Evolutionary conservation across 2,329 filamentous ascomycete genomes (phyloP).

Genomic region (Xylaria sp.): DNA sequence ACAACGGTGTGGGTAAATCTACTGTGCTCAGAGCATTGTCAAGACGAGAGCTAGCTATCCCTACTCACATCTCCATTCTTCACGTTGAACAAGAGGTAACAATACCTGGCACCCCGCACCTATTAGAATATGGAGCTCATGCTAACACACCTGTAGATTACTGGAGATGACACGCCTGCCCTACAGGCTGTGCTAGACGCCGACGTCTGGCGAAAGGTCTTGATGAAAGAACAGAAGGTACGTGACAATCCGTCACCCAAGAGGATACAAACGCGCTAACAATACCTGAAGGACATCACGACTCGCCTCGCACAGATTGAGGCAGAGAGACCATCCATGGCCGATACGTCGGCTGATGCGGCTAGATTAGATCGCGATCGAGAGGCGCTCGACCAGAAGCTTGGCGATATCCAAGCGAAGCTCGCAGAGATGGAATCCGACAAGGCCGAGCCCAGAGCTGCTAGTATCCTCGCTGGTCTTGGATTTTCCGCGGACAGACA

Average conservation of each 20-base stretch:
- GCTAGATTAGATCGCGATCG: conserved; percentile 85
- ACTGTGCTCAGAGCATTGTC: conserved; percentile 93
- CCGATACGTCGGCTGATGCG: conserved; percentile 92
- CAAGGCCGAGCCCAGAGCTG: conserved; percentile 94
- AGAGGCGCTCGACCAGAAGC: conserved; percentile 88
- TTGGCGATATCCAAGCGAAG: conserved; percentile 91
- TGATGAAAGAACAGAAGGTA: conserved; percentile 87
- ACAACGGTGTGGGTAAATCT: conserved; percentile 99
- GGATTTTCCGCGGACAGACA: conserved; percentile 96
- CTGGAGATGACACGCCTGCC: conserved; percentile 93
- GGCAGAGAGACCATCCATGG: conserved; percentile 78
- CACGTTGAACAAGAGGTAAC: conserved; percentile 96
- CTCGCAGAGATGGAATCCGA: conserved; percentile 99
- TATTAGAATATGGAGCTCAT: background rate
- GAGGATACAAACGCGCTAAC: conserved; percentile 37
- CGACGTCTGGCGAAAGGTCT: conserved; percentile 97
- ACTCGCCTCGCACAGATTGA: conserved; percentile 82
- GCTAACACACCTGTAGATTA: conserved; percentile 69
- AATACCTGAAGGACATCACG: conserved; percentile 75
- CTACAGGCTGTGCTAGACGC: conserved; percentile 95
- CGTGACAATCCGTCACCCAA: conserved; percentile 48
- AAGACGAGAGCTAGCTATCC: conserved; percentile 91
- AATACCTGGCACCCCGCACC: background rate
- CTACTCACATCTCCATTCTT: conserved; percentile 97
- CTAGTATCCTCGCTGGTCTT: conserved; percentile 94